Evolutionary conservation across 805 yeast genomes (phyloP).

Genomic region (Myxozyma neglecta): DNA sequence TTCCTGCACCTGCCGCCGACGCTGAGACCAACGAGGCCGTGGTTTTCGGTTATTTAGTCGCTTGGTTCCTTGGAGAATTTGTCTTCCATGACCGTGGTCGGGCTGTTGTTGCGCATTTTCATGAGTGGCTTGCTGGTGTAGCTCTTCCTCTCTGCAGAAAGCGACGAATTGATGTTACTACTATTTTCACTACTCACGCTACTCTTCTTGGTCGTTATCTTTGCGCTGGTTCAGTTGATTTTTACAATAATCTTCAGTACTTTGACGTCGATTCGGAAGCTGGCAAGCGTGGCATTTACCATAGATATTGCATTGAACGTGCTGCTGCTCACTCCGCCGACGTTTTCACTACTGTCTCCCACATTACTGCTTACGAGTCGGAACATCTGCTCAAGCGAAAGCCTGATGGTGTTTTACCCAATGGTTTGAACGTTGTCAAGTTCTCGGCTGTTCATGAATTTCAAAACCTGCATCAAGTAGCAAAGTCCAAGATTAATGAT

Average conservation of each 20-base stretch:
- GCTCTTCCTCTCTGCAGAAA: constrained; percentile 90
- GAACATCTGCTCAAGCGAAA: constrained; percentile 91
- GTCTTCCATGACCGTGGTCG: constrained; percentile 79
- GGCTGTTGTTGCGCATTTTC: constrained; percentile 92
- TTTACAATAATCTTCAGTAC: constrained; percentile 81
- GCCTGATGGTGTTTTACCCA: constrained; percentile 97
- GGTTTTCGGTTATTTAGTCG: constrained; percentile 85
- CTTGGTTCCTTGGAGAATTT: constrained; percentile 96
- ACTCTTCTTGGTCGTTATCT: constrained; percentile 90
- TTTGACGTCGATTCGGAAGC: constrained; percentile 98
- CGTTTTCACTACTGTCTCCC: constrained; percentile 95
- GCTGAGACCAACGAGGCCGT: constrained; percentile 89
- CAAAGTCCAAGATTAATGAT: constrained; percentile 89
- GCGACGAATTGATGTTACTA: constrained; percentile 87
- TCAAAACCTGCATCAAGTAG: constrained; percentile 90
- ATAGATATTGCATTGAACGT: constrained; percentile 93
- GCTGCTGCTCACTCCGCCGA: constrained; percentile 95
- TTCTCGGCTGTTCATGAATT: constrained; percentile 97
- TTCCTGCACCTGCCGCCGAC: constrained; percentile 90
- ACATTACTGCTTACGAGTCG: constrained; percentile 93
- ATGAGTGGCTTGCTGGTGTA: constrained; percentile 98
- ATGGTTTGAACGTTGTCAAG: constrained; percentile 92
- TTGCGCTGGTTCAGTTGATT: constrained; percentile 96
- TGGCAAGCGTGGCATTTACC: constrained; percentile 95
- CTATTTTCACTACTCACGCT: constrained; percentile 97